These are phyloP conservation scores for Albifimbria verrucaria DNA, from an alignment of 2,329 filamentous ascomycete species.

Conservation along the genomic window DNA sequence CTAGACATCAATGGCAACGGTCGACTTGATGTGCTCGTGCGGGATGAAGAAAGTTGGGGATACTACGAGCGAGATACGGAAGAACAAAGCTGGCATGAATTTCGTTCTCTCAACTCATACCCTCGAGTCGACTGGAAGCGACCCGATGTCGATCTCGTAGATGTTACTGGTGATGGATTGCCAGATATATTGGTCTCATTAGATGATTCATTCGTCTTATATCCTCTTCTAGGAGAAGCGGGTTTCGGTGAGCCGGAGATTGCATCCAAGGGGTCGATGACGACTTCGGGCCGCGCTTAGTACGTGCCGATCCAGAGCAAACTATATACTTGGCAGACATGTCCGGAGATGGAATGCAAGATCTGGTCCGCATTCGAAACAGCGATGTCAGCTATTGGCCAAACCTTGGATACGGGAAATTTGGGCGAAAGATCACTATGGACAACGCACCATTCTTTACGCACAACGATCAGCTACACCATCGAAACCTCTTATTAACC, in stretches of 20 bases:
- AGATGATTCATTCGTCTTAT: background rate
- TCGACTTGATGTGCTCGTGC: background rate
- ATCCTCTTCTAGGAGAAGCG: background rate
- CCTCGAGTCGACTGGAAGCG: background rate
- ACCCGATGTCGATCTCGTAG: background rate
- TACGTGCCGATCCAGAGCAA: background rate
- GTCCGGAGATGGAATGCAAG: slow-evolving; percentile 1
- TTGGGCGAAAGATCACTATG: background rate
- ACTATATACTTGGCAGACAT: slow-evolving; percentile 1
- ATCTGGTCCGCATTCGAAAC: background rate
- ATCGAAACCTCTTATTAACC: slow-evolving; percentile 1
- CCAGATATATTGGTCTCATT: background rate
- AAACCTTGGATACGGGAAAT: slow-evolving; percentile 4
- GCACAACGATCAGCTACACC: background rate
- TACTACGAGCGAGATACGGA: background rate
- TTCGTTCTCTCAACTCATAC: background rate
- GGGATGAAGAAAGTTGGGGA: background rate
- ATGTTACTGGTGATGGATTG: background rate
- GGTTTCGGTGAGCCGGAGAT: background rate
- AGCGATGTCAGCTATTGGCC: slow-evolving; percentile 3
- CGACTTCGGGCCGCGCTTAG: background rate
- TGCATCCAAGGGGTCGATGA: background rate
- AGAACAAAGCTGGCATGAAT: background rate
- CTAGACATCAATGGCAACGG: background rate
- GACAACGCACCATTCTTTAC: background rate